Evolutionary conservation across 345 rosid species (phyloP).

Genomic region (Citrus hindsii): DNA sequence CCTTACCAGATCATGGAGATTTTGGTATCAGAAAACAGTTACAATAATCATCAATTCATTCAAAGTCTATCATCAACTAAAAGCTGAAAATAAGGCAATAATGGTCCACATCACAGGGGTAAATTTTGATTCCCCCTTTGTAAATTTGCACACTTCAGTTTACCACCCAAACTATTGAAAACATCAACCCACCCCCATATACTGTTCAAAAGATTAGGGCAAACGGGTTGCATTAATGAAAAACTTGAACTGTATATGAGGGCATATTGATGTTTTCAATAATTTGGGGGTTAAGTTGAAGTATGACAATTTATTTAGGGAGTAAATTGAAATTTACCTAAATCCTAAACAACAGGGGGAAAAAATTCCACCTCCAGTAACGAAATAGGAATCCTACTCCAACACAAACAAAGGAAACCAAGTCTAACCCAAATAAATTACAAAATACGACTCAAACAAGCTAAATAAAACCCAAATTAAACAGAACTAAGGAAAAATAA

Average conservation of each 20-base stretch:
- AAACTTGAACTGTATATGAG: too few species aligned
- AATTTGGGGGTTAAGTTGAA: too few species aligned
- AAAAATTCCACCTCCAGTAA: neutral
- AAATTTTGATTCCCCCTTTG: too few species aligned
- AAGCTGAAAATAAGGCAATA: neutral
- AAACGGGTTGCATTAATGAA: too few species aligned
- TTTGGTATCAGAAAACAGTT: neutral
- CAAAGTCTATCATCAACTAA: neutral
- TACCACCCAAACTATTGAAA: too few species aligned
- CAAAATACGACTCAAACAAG: neutral
- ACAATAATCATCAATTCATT: neutral
- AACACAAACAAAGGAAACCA: neutral
- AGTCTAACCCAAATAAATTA: neutral
- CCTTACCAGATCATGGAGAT: neutral
- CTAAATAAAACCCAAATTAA: neutral
- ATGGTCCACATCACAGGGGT: too few species aligned
- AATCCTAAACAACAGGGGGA: neutral
- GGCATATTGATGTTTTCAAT: too few species aligned
- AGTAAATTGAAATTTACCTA: too few species aligned
- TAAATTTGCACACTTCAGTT: too few species aligned
- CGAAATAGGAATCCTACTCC: neutral
- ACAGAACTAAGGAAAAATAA: neutral
- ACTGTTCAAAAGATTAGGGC: too few species aligned
- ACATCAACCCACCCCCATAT: too few species aligned
- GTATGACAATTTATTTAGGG: too few species aligned